Evolutionary conservation across 2,329 filamentous ascomycete genomes (phyloP).

Genomic region (Colletotrichum phormii): DNA sequence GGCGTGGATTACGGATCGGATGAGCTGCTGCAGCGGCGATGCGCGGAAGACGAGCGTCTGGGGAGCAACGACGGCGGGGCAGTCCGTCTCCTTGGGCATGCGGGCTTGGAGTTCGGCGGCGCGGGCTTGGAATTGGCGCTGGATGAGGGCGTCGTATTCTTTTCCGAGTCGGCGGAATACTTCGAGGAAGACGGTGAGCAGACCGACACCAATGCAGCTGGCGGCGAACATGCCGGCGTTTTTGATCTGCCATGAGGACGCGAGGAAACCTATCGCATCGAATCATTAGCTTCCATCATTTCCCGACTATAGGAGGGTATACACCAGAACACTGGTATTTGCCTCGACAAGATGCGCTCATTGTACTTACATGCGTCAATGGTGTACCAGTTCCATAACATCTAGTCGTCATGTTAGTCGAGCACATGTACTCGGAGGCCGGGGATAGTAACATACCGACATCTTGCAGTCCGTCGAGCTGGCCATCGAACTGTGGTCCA

Average conservation of each 20-base stretch:
- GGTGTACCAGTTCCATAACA: slow-evolving; percentile 59
- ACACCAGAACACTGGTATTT: background rate
- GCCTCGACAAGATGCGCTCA: background rate
- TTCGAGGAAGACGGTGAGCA: slow-evolving; percentile 54
- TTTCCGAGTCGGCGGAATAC: slow-evolving; percentile 53
- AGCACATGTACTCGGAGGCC: background rate
- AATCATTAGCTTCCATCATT: background rate
- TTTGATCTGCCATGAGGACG: slow-evolving; percentile 53
- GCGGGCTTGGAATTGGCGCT: slow-evolving; percentile 52
- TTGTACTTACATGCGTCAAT: slow-evolving; percentile 50
- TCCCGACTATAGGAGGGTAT: too few species aligned
- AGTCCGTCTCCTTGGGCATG: slow-evolving; percentile 24
- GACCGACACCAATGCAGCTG: slow-evolving; percentile 55
- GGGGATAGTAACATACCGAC: slow-evolving; percentile 39
- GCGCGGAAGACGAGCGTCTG: slow-evolving; percentile 50
- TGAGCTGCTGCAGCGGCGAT: slow-evolving; percentile 53
- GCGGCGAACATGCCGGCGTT: slow-evolving; percentile 55
- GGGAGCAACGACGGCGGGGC: slow-evolving; percentile 34
- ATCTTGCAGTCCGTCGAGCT: slow-evolving; percentile 46
- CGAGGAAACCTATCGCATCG: slow-evolving; percentile 47
- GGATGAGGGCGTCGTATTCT: slow-evolving; percentile 55
- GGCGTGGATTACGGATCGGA: slow-evolving; percentile 53
- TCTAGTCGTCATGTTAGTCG: slow-evolving; percentile 45
- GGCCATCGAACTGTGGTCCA: slow-evolving; percentile 41
- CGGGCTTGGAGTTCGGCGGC: slow-evolving; percentile 43